phyloP scores from a whole-genome alignment of 2,329 filamentous ascomycete genomes.

The Pseudocercospora fuligena region DNA sequence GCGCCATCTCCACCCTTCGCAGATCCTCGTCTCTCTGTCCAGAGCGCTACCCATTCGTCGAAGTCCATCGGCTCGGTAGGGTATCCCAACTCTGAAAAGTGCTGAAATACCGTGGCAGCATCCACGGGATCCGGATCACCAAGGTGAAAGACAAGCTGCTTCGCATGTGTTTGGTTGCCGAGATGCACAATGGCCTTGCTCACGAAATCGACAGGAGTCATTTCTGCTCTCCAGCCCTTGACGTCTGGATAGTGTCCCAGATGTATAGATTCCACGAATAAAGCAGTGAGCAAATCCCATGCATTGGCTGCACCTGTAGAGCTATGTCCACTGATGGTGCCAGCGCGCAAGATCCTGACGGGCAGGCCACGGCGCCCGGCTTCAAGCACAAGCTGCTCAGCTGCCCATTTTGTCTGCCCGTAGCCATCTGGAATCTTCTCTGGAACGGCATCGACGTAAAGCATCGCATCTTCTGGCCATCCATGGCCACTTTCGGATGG shows the following conservation, averaged over 20 bases:
- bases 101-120: constrained; percentile 68
- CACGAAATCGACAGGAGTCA: constrained; percentile 84
- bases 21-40: constrained; percentile 71
- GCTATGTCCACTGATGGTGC: constrained; percentile 80
- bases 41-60: constrained; percentile 75
- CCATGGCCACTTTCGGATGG: constrained; percentile 65
- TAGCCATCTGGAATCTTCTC: constrained; percentile 73
- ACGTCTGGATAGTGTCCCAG: constrained; percentile 73
- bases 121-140: constrained; percentile 73
- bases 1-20: constrained; percentile 70
- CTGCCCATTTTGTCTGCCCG: constrained; percentile 81
- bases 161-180: constrained; percentile 64
- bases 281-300: constrained; percentile 75
- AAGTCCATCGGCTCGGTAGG: constrained; percentile 68
- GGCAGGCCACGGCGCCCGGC: constrained; percentile 71
- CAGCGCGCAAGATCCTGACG: constrained; percentile 72
- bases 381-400: constrained; percentile 74
- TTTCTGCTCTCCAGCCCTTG: constrained; percentile 76
- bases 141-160: constrained; percentile 73
- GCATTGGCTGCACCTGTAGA: constrained; percentile 75
- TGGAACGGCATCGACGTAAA: constrained; percentile 70
- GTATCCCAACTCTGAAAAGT: constrained; percentile 71
- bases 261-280: constrained; percentile 77
- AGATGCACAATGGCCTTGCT: constrained; percentile 74
- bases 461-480: constrained; percentile 72